These are phyloP conservation scores for Candida insectalens DNA, from an alignment of 805 yeast genomes.

Conservation along the genomic window DNA sequence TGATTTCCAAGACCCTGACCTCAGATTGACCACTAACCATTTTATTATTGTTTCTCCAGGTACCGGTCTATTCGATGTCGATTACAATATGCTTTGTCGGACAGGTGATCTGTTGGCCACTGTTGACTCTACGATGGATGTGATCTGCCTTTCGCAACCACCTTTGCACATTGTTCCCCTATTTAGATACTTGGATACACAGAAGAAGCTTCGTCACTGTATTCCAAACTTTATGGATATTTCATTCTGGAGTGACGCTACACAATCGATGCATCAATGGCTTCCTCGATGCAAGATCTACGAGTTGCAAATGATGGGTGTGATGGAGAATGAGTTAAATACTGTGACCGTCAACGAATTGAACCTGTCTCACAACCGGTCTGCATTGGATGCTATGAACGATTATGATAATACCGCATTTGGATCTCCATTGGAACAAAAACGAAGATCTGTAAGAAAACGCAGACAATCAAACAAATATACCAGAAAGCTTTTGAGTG, in stretches of 20 bases:
- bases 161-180: slow-evolving; percentile 91
- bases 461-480: background rate
- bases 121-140: slow-evolving; percentile 80
- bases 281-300: slow-evolving; percentile 91
- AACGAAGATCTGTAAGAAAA: background rate
- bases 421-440: slow-evolving; percentile 4
- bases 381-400: slow-evolving; percentile 54
- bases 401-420: slow-evolving; percentile 57
- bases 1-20: slow-evolving; percentile 74
- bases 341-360: slow-evolving; percentile 59
- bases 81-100: slow-evolving; percentile 60
- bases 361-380: slow-evolving; percentile 21
- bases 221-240: slow-evolving; percentile 95
- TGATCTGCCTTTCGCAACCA: slow-evolving; percentile 80
- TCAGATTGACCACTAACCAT: slow-evolving; percentile 87
- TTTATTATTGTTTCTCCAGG: slow-evolving; percentile 85
- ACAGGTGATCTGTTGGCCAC: slow-evolving; percentile 69
- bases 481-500: background rate
- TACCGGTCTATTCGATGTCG: slow-evolving; percentile 88
- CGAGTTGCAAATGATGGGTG: slow-evolving; percentile 96
- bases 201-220: slow-evolving; percentile 50
- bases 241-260: slow-evolving; percentile 63
- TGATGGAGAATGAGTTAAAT: slow-evolving; percentile 82
- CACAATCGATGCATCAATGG: slow-evolving; percentile 52
- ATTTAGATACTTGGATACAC: slow-evolving; percentile 55